Percentiles rank a stretch among this genome's conserved stretches.
phyloP scores from a whole-genome alignment of 306 rosid genomes.

The Dryas octopetala region DNA sequence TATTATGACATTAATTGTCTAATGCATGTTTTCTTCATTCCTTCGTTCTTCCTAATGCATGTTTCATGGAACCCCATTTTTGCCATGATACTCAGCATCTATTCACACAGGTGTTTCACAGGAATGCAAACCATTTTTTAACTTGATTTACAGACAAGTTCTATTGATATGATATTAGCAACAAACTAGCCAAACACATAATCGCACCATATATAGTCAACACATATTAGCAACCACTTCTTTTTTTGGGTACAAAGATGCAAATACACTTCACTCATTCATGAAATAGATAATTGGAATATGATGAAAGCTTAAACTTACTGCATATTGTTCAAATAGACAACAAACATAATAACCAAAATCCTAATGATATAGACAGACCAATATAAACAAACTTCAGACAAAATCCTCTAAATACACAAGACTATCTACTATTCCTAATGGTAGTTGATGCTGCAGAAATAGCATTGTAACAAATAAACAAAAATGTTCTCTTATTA shows the following conservation, averaged over 20 bases:
- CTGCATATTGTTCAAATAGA: constrained; percentile 35
- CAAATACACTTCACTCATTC: not conserved
- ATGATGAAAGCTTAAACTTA: constrained; percentile 4
- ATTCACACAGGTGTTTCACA: too few relatives aligned
- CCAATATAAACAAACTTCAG: constrained; percentile 17
- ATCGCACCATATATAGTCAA: too few relatives aligned
- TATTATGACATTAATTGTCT: constrained; percentile 40
- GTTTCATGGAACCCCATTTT: constrained; percentile 4
- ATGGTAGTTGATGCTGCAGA: not conserved
- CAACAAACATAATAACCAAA: constrained; percentile 13
- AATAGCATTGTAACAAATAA: too few relatives aligned
- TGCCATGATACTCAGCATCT: too few relatives aligned
- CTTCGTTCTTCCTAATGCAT: constrained; percentile 7
- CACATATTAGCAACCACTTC: not conserved
- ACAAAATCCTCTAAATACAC: constrained; percentile 19
- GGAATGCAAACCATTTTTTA: too few relatives aligned
- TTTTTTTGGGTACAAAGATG: constrained; percentile 7
- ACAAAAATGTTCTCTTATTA: constrained; percentile 23
- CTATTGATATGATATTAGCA: too few relatives aligned
- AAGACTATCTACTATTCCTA: not conserved
- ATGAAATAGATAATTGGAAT: not conserved
- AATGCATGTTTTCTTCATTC: not conserved
- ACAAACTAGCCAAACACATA: too few relatives aligned
- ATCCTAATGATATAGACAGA: not conserved
- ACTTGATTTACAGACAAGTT: too few relatives aligned